Evolutionary conservation across 2,329 filamentous ascomycete species (phyloP), one percentile per base, ranked within the genome.

Genomic region (Exophiala lecanii-corni): DNA sequence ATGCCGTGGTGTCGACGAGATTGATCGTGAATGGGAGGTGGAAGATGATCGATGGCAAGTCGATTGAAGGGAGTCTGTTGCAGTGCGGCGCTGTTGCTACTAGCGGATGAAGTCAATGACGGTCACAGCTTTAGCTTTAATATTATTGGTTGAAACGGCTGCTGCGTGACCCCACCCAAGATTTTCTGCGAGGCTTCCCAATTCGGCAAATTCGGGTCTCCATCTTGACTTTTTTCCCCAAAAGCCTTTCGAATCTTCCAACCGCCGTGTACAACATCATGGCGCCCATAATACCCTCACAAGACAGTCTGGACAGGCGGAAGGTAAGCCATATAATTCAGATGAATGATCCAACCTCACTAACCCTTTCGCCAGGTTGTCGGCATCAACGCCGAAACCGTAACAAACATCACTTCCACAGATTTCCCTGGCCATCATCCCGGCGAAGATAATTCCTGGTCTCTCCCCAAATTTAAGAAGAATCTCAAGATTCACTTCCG

Each of bases 341-440:
- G n/a, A n/a, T n/a, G n/a, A n/a, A n/a, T n/a, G n/a, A n/a, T n/a
- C n/a, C n/a, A 23, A 18, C 21, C 7, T 25, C 33, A 32, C 39
- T 50, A 31, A 47, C 17, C 17, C 4, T 13, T 10, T 19, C 28
- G 17, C 3, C 33, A 53, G 51, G 20, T 45, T n/a, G 82, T 98
- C 59, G 81, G 83, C 56, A 82, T 98, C 69, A 87, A 92, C 65
- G 74, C 81, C 55, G 92, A 98, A 69, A 96, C 87, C 16, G 85
- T 98, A 59, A 86, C 84, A 56, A 81, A 97, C 70, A 85, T 91
- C 57, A 78, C 83, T 50, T 92, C 89, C 35, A 94, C 82, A 58
- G 91, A 97, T 62, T 95, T 91, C 64, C 94, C 94, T 12, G 84
- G 85, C 54, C 88, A 95, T 66, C 92, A 83, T 71, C 84, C 87